These are phyloP conservation scores for Saccharomyces hybrid DNA, from an alignment of 1,139 yeast species.

Conservation along the genomic window DNA sequence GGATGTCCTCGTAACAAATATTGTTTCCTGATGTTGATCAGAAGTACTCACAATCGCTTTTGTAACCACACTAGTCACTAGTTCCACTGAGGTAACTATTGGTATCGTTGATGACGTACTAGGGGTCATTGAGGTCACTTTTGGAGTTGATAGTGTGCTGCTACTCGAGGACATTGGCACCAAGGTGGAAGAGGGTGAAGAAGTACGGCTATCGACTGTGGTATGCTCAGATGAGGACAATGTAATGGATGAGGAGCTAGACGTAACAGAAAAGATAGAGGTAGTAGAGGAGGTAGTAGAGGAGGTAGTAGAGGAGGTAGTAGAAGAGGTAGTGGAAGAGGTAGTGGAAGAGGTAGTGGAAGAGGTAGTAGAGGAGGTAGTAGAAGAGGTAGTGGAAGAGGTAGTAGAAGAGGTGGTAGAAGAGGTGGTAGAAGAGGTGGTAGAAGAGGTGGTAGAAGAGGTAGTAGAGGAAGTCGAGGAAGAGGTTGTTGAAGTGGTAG, in stretches of 20 bases:
- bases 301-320: conserved; percentile 4
- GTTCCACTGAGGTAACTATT: conserved; percentile 9
- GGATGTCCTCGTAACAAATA: conserved; percentile 18
- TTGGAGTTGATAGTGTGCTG: conserved; percentile 9
- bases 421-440: not conserved
- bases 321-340: conserved; percentile 2
- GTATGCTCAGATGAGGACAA: conserved; percentile 2
- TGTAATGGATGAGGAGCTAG: conserved; percentile 4
- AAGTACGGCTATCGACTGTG: conserved; percentile 5
- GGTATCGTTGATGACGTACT: conserved; percentile 7
- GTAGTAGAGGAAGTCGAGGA: conserved; percentile 3
- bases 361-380: conserved; percentile 6
- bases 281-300: not conserved
- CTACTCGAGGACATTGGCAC: conserved; percentile 10
- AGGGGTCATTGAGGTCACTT: conserved; percentile 24
- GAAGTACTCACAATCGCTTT: conserved; percentile 9
- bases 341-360: conserved; percentile 6
- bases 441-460: not conserved
- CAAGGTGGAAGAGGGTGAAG: conserved; percentile 9
- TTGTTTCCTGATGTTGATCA: conserved; percentile 8
- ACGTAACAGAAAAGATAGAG: not conserved
- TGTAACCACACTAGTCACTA: conserved; percentile 13
- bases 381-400: conserved; percentile 4
- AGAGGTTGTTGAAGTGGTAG: conserved; percentile 1
- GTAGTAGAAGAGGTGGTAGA: not conserved